Conservation (phyloP, 169 alveolate species). For the Eimeria praecox region DNA sequence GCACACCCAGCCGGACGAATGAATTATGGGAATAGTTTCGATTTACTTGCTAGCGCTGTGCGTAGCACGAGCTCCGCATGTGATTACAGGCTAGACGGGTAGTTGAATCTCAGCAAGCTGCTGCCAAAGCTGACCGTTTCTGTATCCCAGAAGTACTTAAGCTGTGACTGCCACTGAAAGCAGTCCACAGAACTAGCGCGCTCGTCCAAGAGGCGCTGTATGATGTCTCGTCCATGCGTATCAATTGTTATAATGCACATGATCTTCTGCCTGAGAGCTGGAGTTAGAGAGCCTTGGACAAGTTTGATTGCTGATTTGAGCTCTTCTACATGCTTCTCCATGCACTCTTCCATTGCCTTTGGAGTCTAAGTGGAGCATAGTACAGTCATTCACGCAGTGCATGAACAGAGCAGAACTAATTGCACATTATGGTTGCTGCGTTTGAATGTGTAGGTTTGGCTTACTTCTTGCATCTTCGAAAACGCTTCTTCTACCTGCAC, state of each 20-base stretch:
- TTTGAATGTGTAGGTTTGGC: neutral
- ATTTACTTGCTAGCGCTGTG: neutral
- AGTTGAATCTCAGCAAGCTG: neutral
- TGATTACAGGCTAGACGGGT: neutral
- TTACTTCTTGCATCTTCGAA: conserved; percentile 67
- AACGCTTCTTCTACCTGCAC: conserved; percentile 92
- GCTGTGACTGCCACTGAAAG: conserved; percentile 98
- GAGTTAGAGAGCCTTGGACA: conserved; percentile 94
- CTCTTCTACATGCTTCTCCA: conserved; percentile 83
- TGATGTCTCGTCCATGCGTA: conserved; percentile 97
- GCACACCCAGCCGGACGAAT: neutral
- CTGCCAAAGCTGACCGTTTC: conserved; percentile 9
- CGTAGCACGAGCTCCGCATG: neutral
- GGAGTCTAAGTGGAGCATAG: neutral
- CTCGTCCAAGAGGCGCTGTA: conserved; percentile 93
- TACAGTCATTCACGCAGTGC: neutral
- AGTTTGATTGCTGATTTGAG: conserved; percentile 90
- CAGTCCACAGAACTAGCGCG: conserved; percentile 93
- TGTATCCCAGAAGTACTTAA: conserved; percentile 95
- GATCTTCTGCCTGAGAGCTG: conserved; percentile 92
- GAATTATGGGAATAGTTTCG: neutral
- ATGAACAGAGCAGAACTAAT: neutral
- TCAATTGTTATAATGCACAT: conserved; percentile 98
- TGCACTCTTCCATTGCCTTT: conserved; percentile 49
- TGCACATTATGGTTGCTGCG: neutral